phyloP scores from a whole-genome alignment of 2,329 filamentous ascomycete species.

The Stachybotrys echinatus region DNA sequence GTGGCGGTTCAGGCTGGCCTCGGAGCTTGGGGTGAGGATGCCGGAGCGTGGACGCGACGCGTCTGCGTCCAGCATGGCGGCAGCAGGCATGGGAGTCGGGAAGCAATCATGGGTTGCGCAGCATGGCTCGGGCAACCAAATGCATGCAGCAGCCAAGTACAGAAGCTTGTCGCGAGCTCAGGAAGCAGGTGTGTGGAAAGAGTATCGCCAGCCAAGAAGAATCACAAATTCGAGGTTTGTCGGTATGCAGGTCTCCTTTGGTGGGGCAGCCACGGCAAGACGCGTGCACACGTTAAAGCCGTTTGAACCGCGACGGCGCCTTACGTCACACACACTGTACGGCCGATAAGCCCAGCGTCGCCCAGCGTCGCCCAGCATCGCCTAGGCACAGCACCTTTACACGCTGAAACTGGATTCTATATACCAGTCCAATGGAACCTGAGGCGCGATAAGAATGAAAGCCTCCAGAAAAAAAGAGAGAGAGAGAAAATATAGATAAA shows the following conservation, averaged over 20 bases:
- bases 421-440: too few relatives aligned
- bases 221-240: too few relatives aligned
- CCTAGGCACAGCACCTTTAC: too few relatives aligned
- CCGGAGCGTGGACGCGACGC: constrained; percentile 44
- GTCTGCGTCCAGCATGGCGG: constrained; percentile 30
- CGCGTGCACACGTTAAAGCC: background rate
- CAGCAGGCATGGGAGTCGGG: constrained; percentile 24
- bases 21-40: constrained; percentile 34
- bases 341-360: too few relatives aligned
- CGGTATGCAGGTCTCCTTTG: background rate
- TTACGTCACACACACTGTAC: background rate
- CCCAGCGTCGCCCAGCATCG: background rate
- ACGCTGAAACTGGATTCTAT: too few relatives aligned
- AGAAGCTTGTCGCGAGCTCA: background rate
- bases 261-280: background rate
- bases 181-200: background rate
- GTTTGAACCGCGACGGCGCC: too few relatives aligned
- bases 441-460: too few relatives aligned
- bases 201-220: constrained; percentile 1
- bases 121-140: constrained; percentile 7
- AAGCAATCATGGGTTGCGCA: constrained; percentile 9
- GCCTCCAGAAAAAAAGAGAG: too few relatives aligned
- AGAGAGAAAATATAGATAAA: too few relatives aligned
- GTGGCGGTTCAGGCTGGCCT: constrained; percentile 30
- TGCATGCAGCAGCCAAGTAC: background rate